Base-by-base conservation (phyloP, 1,284 basidiomycete species). In the Ustilago curta region DNA sequence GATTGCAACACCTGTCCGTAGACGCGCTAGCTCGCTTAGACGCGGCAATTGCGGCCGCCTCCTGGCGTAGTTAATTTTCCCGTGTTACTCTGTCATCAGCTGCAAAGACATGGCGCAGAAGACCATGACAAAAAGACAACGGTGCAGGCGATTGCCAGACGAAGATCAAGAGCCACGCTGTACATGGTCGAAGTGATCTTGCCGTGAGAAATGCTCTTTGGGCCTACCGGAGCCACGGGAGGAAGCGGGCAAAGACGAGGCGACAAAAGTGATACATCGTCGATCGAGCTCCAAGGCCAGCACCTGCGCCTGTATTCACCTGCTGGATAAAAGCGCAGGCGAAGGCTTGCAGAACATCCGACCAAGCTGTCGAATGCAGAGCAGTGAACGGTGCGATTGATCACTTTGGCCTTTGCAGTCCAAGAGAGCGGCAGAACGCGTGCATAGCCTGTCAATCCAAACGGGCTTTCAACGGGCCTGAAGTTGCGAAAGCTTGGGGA, bases 231-330 rank as follows among this genome's bases (percentile, higher is more conserved):
- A 12, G 44, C 23, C 25, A 45, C 25, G 18, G 44, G 44, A 16
- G 43, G 7, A n/a, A n/a, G n/a, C n/a, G n/a, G n/a, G n/a, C n/a
- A n/a, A n/a, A n/a, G n/a, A n/a, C n/a, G n/a, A 44, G 21, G 23
- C 44, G 44, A 19, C 44, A 45, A 16, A 45, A 45, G 44, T 45
- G 44, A 45, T 45, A 45, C 44, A 45, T 45, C 44, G 44, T 45
- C 44, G 44, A 45, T 45, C 44, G 44, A 5, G 25, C 23, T 37
- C 16, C 23, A 29, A 45, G 44, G 18, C 44, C 25, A 16, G 44
- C 23, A 27, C 40, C 35, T 42, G n/a, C 40, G 21, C 3, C 6
- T 9, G 25, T 25, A 45, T 27, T 23, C 44, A 25, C 44, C 25
- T 45, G 44, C 18, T 45, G 18, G 25, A 29, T n/a, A 32, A 11